A percentile compares a stretch with the other conserved stretches of the same genome.
Evolutionary conservation across 2,329 filamentous ascomycete species (phyloP).

Genomic region (Fusarium gaditjirri): DNA sequence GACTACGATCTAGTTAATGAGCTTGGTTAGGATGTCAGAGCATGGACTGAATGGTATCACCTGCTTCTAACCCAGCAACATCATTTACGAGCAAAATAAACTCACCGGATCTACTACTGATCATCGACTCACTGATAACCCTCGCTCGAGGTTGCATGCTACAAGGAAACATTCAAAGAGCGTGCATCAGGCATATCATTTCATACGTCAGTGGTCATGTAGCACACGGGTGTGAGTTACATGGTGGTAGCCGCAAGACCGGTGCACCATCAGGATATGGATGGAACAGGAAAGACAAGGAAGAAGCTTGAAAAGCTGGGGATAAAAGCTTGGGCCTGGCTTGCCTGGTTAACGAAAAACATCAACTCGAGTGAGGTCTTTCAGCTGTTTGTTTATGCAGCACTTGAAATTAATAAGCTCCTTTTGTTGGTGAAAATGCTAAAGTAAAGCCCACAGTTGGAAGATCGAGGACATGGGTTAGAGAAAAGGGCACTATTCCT

Average conservation of each 20-base stretch:
- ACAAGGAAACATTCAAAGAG: constrained; percentile 26
- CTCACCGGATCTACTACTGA: neutral
- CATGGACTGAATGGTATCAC: neutral
- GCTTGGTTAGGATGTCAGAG: neutral
- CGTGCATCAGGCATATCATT: constrained; percentile 26
- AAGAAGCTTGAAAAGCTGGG: constrained; percentile 33
- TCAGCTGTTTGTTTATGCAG: constrained; percentile 11
- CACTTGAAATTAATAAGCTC: constrained; percentile 20
- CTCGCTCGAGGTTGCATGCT: constrained; percentile 3
- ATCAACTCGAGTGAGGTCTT: neutral
- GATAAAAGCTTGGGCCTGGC: constrained; percentile 21
- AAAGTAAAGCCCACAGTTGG: constrained; percentile 14
- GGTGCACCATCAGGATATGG: neutral
- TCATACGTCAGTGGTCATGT: constrained; percentile 29
- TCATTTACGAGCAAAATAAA: neutral
- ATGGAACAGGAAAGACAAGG: constrained; percentile 4
- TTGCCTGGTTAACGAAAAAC: constrained; percentile 1
- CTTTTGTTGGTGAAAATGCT: constrained; percentile 11
- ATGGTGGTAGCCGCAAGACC: constrained; percentile 20
- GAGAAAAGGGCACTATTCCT: constrained; percentile 19
- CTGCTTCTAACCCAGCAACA: neutral
- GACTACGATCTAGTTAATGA: neutral
- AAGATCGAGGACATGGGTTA: constrained; percentile 27
- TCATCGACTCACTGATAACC: neutral
- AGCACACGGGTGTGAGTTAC: constrained; percentile 14